Evolutionary conservation across 208 protist species (phyloP).

Genomic region (Leishmania aethiopica): DNA sequence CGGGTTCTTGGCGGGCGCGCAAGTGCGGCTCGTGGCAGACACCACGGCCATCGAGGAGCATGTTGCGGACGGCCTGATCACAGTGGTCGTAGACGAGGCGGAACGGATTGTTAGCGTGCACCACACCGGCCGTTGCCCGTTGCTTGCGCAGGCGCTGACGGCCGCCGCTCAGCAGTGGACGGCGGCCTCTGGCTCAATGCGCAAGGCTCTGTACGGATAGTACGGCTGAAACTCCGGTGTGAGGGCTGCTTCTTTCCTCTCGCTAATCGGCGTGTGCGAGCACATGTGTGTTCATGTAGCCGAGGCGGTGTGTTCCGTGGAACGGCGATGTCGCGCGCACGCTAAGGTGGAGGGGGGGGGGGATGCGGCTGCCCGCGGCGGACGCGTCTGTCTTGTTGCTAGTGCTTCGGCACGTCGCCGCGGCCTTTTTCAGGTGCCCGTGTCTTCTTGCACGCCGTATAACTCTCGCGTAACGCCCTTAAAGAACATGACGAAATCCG

Average conservation of each 20-base stretch:
- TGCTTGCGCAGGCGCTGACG: constrained; percentile 42
- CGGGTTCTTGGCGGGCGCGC: constrained; percentile 30
- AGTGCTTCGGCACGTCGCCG: background rate
- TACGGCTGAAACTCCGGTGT: background rate
- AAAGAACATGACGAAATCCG: background rate
- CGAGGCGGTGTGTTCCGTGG: background rate
- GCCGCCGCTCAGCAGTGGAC: constrained; percentile 36
- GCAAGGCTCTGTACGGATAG: constrained; percentile 28
- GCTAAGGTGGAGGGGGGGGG: background rate
- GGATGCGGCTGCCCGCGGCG: background rate
- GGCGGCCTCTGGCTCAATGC: constrained; percentile 16
- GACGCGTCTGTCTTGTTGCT: background rate
- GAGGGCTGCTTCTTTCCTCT: background rate
- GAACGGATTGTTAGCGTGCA: constrained; percentile 54
- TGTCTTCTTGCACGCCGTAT: background rate
- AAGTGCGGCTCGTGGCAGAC: constrained; percentile 65
- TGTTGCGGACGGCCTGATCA: constrained; percentile 63
- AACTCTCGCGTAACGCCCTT: background rate
- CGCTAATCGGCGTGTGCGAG: background rate
- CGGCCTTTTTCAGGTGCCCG: background rate
- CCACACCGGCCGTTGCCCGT: constrained; percentile 52
- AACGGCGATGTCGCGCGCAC: background rate
- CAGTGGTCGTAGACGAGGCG: constrained; percentile 62
- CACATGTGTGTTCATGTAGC: background rate
- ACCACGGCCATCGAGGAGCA: constrained; percentile 82